phyloP scores from a whole-genome alignment of 805 yeast species.

The Saccharomycopsis microspora region DNA sequence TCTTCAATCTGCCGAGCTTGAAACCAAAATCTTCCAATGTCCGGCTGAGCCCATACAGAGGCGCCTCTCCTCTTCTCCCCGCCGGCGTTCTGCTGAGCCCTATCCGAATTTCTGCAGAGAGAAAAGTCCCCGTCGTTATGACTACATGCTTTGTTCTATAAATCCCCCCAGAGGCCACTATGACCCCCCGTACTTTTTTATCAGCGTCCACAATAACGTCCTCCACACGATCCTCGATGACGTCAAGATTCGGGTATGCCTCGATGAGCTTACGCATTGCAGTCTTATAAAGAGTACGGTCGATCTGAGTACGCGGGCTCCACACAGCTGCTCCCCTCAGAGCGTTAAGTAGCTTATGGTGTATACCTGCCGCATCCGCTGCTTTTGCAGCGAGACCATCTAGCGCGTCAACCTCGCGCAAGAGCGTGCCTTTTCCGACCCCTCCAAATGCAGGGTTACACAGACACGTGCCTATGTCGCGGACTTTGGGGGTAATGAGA shows the following conservation, averaged over 20 bases:
- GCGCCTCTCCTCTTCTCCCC: constrained; percentile 87
- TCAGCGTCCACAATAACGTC: constrained; percentile 59
- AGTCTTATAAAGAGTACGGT: constrained; percentile 60
- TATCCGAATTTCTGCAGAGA: constrained; percentile 89
- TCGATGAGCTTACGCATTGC: constrained; percentile 68
- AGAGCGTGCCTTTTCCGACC: constrained; percentile 89
- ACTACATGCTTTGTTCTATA: constrained; percentile 59
- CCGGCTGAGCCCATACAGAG: constrained; percentile 79
- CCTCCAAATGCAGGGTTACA: constrained; percentile 99
- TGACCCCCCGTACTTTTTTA: constrained; percentile 50
- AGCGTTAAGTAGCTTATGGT: constrained; percentile 74
- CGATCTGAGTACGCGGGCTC: constrained; percentile 97
- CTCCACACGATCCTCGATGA: constrained; percentile 68
- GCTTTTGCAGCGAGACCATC: constrained; percentile 84
- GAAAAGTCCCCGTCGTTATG: constrained; percentile 90
- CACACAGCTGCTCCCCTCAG: constrained; percentile 93
- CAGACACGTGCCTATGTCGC: constrained; percentile 85
- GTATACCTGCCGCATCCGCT: constrained; percentile 91
- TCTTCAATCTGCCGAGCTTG: constrained; percentile 77
- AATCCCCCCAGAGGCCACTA: constrained; percentile 56
- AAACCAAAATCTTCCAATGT: constrained; percentile 74
- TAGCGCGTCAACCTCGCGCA: constrained; percentile 89
- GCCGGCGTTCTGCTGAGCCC: constrained; percentile 76
- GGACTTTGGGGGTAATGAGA: constrained; percentile 63
- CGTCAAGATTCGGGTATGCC: constrained; percentile 42